Conservation (phyloP, 345 rosid species). For the Eucalyptus polybractea region DNA sequence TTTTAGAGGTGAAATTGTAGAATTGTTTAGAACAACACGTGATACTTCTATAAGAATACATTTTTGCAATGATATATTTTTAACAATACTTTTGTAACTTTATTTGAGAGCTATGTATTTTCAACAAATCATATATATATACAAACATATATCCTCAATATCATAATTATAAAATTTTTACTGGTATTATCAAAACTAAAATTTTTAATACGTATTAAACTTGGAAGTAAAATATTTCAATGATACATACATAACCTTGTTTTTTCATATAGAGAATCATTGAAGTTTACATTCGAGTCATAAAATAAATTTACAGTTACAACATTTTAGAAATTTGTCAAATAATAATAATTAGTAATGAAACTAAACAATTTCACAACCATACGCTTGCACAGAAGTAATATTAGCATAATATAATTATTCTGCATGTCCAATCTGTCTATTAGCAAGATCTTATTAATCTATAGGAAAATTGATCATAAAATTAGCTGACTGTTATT, state of each 20-base stretch:
- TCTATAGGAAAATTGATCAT: not conserved
- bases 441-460: not conserved
- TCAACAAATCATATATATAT: too few species aligned
- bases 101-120: too few species aligned
- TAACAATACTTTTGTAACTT: too few species aligned
- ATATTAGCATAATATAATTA: not conserved
- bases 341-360: not conserved
- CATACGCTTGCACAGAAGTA: fast-evolving
- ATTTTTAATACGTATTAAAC: not conserved
- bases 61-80: not conserved
- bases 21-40: not conserved
- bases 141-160: too few species aligned
- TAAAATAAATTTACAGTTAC: fast-evolving
- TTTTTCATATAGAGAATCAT: not conserved
- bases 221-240: not conserved
- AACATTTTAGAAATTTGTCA: fast-evolving
- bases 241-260: too few species aligned
- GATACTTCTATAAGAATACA: too few species aligned
- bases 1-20: not conserved
- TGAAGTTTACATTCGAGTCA: too few species aligned
- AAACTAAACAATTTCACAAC: not conserved
- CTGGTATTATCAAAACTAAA: too few species aligned
- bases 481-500: too few species aligned
- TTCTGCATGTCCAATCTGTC: not conserved
- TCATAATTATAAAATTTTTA: too few species aligned